A percentile compares a stretch with the other conserved stretches of the same genome.
Evolutionary conservation across 805 yeast species (phyloP).

Genomic region (Kodamaea kaohsiungensis): DNA sequence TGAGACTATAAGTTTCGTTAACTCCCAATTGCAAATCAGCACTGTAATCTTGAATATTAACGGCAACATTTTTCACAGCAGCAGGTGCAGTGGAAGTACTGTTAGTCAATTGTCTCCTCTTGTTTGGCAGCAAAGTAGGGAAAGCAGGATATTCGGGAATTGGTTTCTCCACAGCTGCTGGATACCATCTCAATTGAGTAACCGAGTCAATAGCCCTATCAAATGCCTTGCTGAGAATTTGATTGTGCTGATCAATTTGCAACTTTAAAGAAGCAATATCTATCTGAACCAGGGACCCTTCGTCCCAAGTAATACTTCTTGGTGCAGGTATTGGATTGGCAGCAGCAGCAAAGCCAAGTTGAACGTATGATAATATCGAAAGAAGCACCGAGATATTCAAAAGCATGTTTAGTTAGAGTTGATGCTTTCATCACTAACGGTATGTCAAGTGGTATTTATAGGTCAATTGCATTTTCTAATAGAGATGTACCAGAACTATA

Average conservation of each 20-base stretch:
- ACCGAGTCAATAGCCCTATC: slow-evolving; percentile 21
- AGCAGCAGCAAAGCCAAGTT: slow-evolving; percentile 11
- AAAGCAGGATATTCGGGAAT: slow-evolving; percentile 19
- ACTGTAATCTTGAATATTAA: slow-evolving; percentile 19
- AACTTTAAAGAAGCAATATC: slow-evolving; percentile 7
- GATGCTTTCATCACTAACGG: too few species aligned
- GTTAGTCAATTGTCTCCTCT: background rate
- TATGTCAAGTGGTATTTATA: background rate
- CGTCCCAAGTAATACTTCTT: slow-evolving; percentile 20
- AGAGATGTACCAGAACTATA: too few species aligned
- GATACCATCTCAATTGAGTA: slow-evolving; percentile 31
- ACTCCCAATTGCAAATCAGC: slow-evolving; percentile 36
- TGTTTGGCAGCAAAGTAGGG: slow-evolving; percentile 12
- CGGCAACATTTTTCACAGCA: slow-evolving; percentile 5
- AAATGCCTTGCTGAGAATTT: slow-evolving; percentile 26
- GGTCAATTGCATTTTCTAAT: too few species aligned
- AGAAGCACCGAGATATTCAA: slow-evolving; percentile 2
- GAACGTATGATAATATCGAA: background rate
- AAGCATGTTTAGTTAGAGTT: background rate
- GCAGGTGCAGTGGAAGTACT: background rate
- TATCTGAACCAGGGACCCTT: slow-evolving; percentile 3
- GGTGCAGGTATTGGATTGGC: slow-evolving; percentile 29
- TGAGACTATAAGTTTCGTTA: slow-evolving; percentile 35
- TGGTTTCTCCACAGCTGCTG: slow-evolving; percentile 31
- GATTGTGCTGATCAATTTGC: slow-evolving; percentile 5